Evolutionary conservation across 441 rosid genomes (phyloP).

Genomic region (Euphorbia schlechtendalii): DNA sequence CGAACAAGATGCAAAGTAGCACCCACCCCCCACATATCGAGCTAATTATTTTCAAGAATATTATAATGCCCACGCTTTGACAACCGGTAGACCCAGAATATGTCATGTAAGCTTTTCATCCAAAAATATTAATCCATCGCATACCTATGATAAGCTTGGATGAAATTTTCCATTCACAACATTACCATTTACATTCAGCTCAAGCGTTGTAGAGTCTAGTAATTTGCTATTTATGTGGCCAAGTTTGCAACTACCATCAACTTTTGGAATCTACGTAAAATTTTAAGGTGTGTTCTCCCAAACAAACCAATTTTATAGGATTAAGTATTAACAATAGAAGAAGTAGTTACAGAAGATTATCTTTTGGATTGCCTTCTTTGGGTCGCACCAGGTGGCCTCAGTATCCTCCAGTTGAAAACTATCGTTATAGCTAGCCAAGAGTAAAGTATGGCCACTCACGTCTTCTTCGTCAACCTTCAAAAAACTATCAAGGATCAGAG

Average conservation of each 20-base stretch:
- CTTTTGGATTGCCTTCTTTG: conserved; percentile 72
- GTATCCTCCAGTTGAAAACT: conserved; percentile 71
- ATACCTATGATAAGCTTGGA: background rate
- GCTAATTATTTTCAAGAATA: background rate
- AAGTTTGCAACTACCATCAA: background rate
- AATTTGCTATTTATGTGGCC: background rate
- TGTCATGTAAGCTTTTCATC: background rate
- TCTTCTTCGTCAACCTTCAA: conserved; percentile 6
- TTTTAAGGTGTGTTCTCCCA: too few relatives aligned
- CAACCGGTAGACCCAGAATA: too few relatives aligned
- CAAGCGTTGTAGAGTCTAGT: background rate
- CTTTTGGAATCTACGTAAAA: background rate
- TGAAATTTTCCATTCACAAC: background rate
- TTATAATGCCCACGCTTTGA: too few relatives aligned
- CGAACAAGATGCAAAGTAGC: background rate
- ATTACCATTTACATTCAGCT: background rate
- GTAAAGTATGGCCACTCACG: conserved; percentile 9
- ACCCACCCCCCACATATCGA: conserved; percentile 1
- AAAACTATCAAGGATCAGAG: conserved; percentile 16
- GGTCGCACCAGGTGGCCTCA: conserved; percentile 53
- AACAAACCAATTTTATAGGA: too few relatives aligned
- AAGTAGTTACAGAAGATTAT: conserved; percentile 40
- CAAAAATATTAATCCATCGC: background rate
- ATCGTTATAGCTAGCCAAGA: conserved; percentile 46
- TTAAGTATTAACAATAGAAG: conserved; percentile 37